Conservation (phyloP, 192 early-diverging fungal genomes). For the Coemansia guatemalensis region DNA sequence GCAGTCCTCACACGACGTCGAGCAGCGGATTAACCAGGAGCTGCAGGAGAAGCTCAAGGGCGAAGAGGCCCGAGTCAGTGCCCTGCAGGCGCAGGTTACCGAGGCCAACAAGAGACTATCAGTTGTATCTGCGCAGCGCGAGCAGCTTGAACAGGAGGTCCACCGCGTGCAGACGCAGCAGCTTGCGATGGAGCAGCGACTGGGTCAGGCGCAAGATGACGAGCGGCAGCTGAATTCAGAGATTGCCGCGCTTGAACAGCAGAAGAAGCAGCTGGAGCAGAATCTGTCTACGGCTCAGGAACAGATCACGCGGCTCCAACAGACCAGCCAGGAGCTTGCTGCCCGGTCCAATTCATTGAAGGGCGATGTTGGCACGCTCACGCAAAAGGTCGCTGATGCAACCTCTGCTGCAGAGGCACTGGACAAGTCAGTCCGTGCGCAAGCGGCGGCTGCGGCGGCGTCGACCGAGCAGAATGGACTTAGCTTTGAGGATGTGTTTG, state of each 20-base stretch:
- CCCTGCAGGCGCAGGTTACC: conserved; percentile 32
- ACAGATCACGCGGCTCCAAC: conserved; percentile 33
- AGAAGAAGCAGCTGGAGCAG: conserved; percentile 37
- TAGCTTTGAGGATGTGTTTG: conserved; percentile 57
- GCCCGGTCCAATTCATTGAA: conserved; percentile 10
- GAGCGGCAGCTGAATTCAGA: conserved; percentile 36
- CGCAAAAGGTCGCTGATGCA: conserved; percentile 16
- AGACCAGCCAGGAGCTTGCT: conserved; percentile 14
- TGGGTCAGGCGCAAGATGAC: conserved; percentile 48
- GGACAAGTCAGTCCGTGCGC: conserved; percentile 6
- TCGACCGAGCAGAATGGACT: conserved; percentile 14
- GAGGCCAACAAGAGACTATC: conserved; percentile 38
- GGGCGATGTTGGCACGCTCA: conserved; percentile 20
- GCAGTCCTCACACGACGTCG: conserved; percentile 51
- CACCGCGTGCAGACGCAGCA: conserved; percentile 49
- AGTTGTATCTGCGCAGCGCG: conserved; percentile 39
- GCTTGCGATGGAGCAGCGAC: conserved; percentile 32
- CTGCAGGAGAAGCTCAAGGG: conserved; percentile 40
- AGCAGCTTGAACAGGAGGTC: conserved; percentile 43
- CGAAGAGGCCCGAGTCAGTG: conserved; percentile 33
- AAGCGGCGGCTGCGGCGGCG: background rate
- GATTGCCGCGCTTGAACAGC: conserved; percentile 31
- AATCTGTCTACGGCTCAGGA: conserved; percentile 14
- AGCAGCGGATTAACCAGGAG: conserved; percentile 51
- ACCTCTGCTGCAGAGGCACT: background rate